Percentiles rank a stretch among this genome's conserved stretches.
Evolutionary conservation across 768 basidiomycete species (phyloP).

Genomic region (Zangia roseola): DNA sequence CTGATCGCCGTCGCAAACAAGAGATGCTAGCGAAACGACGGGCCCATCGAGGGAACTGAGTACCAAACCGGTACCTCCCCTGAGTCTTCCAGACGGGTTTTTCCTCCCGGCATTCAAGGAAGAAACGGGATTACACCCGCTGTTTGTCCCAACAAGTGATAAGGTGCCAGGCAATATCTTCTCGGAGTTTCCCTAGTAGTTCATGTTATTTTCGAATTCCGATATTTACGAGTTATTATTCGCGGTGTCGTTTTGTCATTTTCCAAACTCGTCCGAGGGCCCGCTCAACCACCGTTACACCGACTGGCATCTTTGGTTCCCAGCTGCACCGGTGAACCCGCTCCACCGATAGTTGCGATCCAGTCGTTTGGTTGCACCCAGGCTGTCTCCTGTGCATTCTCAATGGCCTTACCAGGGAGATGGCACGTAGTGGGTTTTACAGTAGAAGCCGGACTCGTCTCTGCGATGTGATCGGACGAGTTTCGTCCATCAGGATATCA

Average conservation of each 20-base stretch:
- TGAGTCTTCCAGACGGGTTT: not conserved
- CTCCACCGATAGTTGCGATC: conserved; percentile 21
- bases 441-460: not conserved
- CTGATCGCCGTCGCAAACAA: conserved; percentile 31
- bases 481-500: not conserved
- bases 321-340: conserved; percentile 17
- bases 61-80: no score
- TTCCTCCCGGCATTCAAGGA: conserved; percentile 17
- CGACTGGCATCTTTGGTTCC: conserved; percentile 4
- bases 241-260: not conserved
- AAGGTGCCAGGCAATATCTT: conserved; percentile 2
- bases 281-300: conserved; percentile 17
- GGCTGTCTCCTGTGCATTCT: no score
- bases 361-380: not conserved
- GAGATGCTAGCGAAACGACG: no score
- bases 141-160: not conserved
- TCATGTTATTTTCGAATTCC: no score
- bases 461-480: conserved; percentile 8
- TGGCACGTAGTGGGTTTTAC: no score
- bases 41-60: conserved; percentile 14
- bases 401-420: no score
- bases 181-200: not conserved
- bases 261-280: conserved; percentile 16
- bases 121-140: not conserved
- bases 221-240: no score